Conservation (phyloP, 2,329 filamentous ascomycete genomes). For the Cladosporium velox region DNA sequence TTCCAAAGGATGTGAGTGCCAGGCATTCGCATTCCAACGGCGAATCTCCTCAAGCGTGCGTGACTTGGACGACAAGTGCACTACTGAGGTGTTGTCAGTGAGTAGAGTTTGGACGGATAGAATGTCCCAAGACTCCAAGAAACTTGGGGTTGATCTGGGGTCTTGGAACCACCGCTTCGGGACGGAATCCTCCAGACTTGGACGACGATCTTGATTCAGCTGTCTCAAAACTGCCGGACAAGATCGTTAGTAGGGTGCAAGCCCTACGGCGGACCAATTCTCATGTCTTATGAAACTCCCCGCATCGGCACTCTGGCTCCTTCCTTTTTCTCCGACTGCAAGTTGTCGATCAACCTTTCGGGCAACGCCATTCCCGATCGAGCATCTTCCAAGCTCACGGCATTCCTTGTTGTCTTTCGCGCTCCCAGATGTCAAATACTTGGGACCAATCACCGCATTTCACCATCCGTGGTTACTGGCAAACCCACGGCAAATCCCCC, state of each 20-base stretch:
- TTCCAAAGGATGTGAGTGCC: constrained; percentile 10
- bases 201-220: not conserved
- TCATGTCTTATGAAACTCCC: not conserved
- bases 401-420: constrained; percentile 10
- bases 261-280: too few species aligned
- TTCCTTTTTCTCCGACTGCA: constrained; percentile 9
- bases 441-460: not conserved
- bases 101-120: constrained; percentile 5
- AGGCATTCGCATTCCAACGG: not conserved
- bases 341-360: constrained; percentile 6
- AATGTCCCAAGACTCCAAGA: not conserved
- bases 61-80: constrained; percentile 7
- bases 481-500: constrained; percentile 3
- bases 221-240: not conserved
- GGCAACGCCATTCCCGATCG: not conserved
- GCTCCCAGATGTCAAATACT: constrained; percentile 17
- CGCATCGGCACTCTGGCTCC: not conserved
- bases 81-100: constrained; percentile 16
- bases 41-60: constrained; percentile 7
- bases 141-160: constrained; percentile 3
- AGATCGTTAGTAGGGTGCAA: not conserved
- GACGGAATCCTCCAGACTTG: not conserved
- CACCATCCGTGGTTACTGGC: constrained; percentile 9
- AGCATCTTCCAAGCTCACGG: constrained; percentile 14
- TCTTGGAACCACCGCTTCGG: constrained; percentile 18